phyloP scores from a whole-genome alignment of 2,329 filamentous ascomycete species.

The Colletotrichum tanaceti region DNA sequence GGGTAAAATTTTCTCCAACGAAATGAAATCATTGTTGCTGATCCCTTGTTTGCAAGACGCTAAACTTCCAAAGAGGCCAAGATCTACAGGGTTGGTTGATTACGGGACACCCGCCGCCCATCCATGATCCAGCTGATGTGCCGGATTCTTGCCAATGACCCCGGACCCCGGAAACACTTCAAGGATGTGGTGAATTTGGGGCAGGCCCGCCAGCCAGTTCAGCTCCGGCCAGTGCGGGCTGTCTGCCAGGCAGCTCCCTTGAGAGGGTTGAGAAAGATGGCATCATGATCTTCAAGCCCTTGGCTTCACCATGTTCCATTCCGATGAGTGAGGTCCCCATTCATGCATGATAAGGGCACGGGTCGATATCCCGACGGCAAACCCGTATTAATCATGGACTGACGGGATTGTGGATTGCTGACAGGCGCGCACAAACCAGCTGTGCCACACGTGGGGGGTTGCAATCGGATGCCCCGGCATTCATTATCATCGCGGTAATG shows the following conservation, averaged over 20 bases:
- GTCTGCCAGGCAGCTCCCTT: slow-evolving; percentile 7
- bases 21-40: not conserved
- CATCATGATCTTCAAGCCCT: slow-evolving; percentile 7
- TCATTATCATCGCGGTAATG: not conserved
- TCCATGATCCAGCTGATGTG: not conserved
- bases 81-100: not conserved
- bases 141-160: not conserved
- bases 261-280: not conserved
- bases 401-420: not conserved
- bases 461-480: not conserved
- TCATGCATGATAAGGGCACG: not conserved
- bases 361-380: not conserved
- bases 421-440: no score
- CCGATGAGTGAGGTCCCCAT: not conserved
- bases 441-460: not conserved
- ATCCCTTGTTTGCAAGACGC: not conserved
- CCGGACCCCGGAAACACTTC: not conserved
- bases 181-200: not conserved
- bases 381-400: no score
- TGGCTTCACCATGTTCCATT: not conserved
- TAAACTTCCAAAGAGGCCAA: not conserved
- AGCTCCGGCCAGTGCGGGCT: not conserved
- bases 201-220: not conserved
- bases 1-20: not conserved
- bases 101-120: not conserved